phyloP scores from a whole-genome alignment of 495 filamentous ascomycete genomes.

The Geoglossum glabrum region DNA sequence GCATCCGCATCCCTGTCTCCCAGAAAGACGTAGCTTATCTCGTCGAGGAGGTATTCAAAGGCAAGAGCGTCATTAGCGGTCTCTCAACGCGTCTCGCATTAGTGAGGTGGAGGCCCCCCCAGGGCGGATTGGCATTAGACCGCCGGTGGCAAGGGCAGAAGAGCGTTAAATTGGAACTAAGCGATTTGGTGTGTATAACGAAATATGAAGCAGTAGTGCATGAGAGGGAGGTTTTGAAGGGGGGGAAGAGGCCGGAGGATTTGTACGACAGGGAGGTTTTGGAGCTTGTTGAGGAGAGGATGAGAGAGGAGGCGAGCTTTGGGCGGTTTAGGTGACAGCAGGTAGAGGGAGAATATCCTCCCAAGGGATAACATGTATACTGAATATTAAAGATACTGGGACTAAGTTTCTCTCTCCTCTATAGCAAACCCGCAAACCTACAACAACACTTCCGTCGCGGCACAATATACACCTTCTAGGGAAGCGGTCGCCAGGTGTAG shows the following conservation, averaged over 20 bases:
- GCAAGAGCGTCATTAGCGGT: slow-evolving; percentile 65
- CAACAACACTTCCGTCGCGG: no score
- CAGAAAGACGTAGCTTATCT: slow-evolving; percentile 66
- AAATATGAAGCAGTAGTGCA: slow-evolving; percentile 79
- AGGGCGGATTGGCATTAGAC: slow-evolving; percentile 27
- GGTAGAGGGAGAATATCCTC: neutral
- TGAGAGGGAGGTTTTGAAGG: slow-evolving; percentile 60
- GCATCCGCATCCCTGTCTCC: slow-evolving; percentile 58
- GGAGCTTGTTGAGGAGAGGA: slow-evolving; percentile 38
- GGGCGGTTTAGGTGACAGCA: slow-evolving; percentile 25
- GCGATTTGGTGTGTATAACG: slow-evolving; percentile 82
- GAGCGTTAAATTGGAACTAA: slow-evolving; percentile 36
- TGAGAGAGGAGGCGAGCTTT: slow-evolving; percentile 38
- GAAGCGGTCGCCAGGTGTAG: no score
- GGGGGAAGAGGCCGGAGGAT: slow-evolving; percentile 42
- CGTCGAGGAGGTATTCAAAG: slow-evolving; percentile 73
- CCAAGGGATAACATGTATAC: neutral
- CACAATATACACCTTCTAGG: no score
- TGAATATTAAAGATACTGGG: neutral
- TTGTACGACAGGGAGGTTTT: slow-evolving; percentile 48
- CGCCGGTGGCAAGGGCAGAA: slow-evolving; percentile 40
- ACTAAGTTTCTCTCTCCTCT: neutral
- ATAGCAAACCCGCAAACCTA: neutral
- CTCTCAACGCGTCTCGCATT: slow-evolving; percentile 57
- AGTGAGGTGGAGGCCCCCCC: slow-evolving; percentile 52